Base-by-base conservation (phyloP, 257 asterid genomes). In the Orobanche coerulescens region DNA sequence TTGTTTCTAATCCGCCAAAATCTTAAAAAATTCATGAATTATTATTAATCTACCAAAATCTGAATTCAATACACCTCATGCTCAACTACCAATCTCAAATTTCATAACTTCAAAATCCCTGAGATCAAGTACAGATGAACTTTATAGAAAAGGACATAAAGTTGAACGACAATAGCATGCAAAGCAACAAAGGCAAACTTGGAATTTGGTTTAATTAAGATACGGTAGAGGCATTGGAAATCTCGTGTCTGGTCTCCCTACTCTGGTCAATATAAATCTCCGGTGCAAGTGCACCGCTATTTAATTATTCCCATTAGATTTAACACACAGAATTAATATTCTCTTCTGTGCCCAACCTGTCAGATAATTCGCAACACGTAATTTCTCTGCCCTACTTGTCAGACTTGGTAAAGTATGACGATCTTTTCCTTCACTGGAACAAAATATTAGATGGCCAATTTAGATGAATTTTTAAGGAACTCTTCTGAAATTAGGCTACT, bases 211-310 rank as follows among this genome's bases (percentile, higher is more conserved):
- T 78, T 55, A 62, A 58, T 58, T 69, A 57, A 61, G 68, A 70
- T 65, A 33, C 24, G 64, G 37, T 58, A 36, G 43, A 65, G 50
- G 68, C 74, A 64, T 74, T 48, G 79, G 69, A 67, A 71, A 67
- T 52, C 77, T 73, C 74, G 15, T 70, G 52, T 70, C 64, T 66
- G 77, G 71, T 71, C 69, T 61, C n/a, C n/a, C n/a, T n/a, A n/a
- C 64, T 56, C 55, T 74, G 86, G 86, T 80, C 83, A 74, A 74
- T 70, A 71, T 70, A n/a, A 75, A 74, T 80, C 68, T 73, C 74
- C 61, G 66, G 69, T 74, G 75, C 76, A 80, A 76, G 82, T 76
- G 85, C 81, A 47, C 76, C 73, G 56, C 67, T 74, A 50, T 75
- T 67, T 79, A 19, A 57, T 70, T 66, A 65, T 43, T 60, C 46